Base-by-base conservation (phyloP, 305 asterid species). In the Rubia tinctorum region DNA sequence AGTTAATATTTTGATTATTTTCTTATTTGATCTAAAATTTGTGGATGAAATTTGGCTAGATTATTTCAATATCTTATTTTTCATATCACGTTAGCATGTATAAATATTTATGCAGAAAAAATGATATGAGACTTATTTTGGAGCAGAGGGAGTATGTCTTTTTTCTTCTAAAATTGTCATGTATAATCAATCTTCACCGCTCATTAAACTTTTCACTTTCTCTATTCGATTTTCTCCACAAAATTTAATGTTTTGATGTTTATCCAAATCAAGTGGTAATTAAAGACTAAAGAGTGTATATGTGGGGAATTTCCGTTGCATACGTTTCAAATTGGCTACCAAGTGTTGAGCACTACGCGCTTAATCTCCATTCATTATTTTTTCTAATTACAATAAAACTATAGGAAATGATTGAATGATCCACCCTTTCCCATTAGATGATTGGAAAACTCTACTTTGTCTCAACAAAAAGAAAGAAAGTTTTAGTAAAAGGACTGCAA, bases 231-330 rank as follows among this genome's bases (percentile, higher is more conserved):
- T 27, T 27, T 27, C 30, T 27, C 30, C 30, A 45, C 51, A 45
- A 8, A 45, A 8, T 2, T 55, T 58, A 65, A 62, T 27, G 60
- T 27, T 27, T 78, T 68, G 51, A 14, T 64, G 47, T 37, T 43
- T 66, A 65, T 74, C 67, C 44, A 0, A 59, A 59, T 34, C n/a
- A 59, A 55, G 66, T 61, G 65, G 66, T 61, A 12, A 61, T 23
- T 13, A 23, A 27, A 1, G 30, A 27, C 30, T 27, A 27, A 59
- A 59, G 64, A 23, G 14, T 13, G 23, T 61, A 25, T 12, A 61
- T 56, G 85, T 73, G 85, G 80, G 82, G 83, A 85, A 83, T 83
- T 79, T 82, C 87, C 87, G 68, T 78, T 74, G 82, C 83, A 76
- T 75, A 67, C 75, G 51, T 66, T 40, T 45, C 55, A 51, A 66